phyloP scores from a whole-genome alignment of 2,329 filamentous ascomycete species.

The Bertia moriformis region DNA sequence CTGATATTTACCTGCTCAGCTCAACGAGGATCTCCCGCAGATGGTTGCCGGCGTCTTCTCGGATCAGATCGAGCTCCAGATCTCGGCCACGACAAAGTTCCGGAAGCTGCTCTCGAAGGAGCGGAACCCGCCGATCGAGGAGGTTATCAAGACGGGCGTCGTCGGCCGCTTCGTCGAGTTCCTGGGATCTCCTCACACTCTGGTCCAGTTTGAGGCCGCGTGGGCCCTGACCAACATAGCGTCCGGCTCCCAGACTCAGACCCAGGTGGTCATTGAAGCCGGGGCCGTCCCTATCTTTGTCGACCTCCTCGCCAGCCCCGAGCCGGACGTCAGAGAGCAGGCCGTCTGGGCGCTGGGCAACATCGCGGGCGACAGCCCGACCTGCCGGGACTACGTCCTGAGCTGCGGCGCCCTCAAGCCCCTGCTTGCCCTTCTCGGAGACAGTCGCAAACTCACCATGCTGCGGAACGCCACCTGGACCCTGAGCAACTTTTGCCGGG shows the following conservation, averaged over 20 bases:
- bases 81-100: constrained; percentile 95
- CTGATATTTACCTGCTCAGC: too few relatives aligned
- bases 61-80: constrained; percentile 94
- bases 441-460: constrained; percentile 99
- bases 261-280: constrained; percentile 95
- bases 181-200: constrained; percentile 88
- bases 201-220: constrained; percentile 96
- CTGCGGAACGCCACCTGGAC: constrained; percentile 98
- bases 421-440: constrained; percentile 74
- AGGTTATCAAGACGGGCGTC: constrained; percentile 97
- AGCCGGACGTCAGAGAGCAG: constrained; percentile 95
- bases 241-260: constrained; percentile 90
- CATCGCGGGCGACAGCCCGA: constrained; percentile 94
- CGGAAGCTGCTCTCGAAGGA: constrained; percentile 96
- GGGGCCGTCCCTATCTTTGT: constrained; percentile 97
- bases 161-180: constrained; percentile 97
- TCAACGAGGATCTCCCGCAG: constrained; percentile 93
- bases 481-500: constrained; percentile 97
- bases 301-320: constrained; percentile 83
- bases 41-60: constrained; percentile 98
- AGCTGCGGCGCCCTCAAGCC: constrained; percentile 82
- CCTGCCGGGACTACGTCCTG: constrained; percentile 93
- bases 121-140: constrained; percentile 96
- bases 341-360: constrained; percentile 97
- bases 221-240: constrained; percentile 99